phyloP scores from a whole-genome alignment of 495 filamentous ascomycete genomes.

The Copromyces sp. region DNA sequence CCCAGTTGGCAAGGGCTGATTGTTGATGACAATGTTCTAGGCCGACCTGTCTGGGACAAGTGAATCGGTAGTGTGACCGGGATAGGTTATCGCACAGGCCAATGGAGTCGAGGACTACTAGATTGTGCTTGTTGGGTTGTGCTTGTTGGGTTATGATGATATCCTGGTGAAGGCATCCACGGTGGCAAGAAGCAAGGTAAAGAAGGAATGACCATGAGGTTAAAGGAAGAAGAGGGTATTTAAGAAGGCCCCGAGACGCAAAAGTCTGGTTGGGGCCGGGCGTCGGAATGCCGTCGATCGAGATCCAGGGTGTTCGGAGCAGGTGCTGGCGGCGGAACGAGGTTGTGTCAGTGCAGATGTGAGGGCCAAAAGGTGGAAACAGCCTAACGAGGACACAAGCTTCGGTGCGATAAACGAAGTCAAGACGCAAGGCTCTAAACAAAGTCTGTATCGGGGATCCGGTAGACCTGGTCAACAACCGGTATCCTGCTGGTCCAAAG shows the following conservation, averaged over 20 bases:
- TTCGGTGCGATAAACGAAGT: conserved; percentile 5
- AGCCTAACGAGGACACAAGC: neutral
- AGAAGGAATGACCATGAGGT: neutral
- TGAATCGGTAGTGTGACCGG: conserved; percentile 6
- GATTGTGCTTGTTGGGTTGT: neutral
- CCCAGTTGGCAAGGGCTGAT: neutral
- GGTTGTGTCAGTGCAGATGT: neutral
- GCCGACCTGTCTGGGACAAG: neutral
- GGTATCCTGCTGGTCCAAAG: neutral
- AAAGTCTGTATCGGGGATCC: neutral
- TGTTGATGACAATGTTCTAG: neutral
- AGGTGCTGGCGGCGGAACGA: neutral
- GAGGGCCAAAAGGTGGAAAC: neutral
- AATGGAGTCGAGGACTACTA: neutral
- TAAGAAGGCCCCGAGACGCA: neutral
- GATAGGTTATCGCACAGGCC: neutral
- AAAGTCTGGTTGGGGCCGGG: neutral
- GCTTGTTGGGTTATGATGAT: neutral
- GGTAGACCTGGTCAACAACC: neutral
- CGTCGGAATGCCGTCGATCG: neutral
- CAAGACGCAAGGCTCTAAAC: neutral
- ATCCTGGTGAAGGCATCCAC: conserved; percentile 1
- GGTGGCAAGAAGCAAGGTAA: neutral
- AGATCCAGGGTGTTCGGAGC: neutral
- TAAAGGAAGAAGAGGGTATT: conserved; percentile 4